phyloP scores from a whole-genome alignment of 495 filamentous ascomycete species.

The Penicillium samsonianum region DNA sequence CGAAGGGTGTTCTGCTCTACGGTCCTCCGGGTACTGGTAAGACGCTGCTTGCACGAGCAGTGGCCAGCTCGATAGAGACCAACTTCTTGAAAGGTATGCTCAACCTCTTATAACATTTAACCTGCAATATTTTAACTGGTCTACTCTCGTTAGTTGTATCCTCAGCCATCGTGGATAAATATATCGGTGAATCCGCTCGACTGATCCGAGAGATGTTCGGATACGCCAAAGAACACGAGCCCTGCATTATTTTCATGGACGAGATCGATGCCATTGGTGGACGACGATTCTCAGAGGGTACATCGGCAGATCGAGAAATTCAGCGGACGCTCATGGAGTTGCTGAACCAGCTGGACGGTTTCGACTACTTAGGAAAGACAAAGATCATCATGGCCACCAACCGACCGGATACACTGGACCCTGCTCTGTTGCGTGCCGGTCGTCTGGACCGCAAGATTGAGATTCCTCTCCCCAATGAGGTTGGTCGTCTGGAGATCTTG shows the following conservation, averaged over 20 bases:
- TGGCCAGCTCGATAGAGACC: constrained; percentile 95
- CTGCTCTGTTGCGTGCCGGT: constrained; percentile 89
- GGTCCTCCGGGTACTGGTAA: constrained; percentile 98
- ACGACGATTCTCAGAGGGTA: constrained; percentile 96
- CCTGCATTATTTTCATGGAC: constrained; percentile 99
- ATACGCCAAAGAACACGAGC: constrained; percentile 99
- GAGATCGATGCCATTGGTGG: constrained; percentile 99
- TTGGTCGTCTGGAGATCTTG: constrained; percentile 93
- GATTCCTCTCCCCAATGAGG: constrained; percentile 98
- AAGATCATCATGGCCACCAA: constrained; percentile 99
- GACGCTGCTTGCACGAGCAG: constrained; percentile 90
- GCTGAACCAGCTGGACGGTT: constrained; percentile 97
- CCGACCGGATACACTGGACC: constrained; percentile 95
- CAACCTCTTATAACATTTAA: neutral
- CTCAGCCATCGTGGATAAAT: constrained; percentile 99
- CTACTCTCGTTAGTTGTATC: constrained; percentile 73
- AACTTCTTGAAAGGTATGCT: constrained; percentile 93
- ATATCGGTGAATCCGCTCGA: constrained; percentile 97
- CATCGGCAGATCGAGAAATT: constrained; percentile 96
- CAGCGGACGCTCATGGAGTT: constrained; percentile 99
- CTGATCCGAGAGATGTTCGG: constrained; percentile 99
- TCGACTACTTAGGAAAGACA: constrained; percentile 98
- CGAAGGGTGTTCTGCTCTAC: constrained; percentile 96
- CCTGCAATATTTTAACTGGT: constrained; percentile 24
- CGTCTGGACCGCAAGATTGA: constrained; percentile 97